phyloP scores from a whole-genome alignment of 2,329 filamentous ascomycete species.

The Exophiala alcalophila region DNA sequence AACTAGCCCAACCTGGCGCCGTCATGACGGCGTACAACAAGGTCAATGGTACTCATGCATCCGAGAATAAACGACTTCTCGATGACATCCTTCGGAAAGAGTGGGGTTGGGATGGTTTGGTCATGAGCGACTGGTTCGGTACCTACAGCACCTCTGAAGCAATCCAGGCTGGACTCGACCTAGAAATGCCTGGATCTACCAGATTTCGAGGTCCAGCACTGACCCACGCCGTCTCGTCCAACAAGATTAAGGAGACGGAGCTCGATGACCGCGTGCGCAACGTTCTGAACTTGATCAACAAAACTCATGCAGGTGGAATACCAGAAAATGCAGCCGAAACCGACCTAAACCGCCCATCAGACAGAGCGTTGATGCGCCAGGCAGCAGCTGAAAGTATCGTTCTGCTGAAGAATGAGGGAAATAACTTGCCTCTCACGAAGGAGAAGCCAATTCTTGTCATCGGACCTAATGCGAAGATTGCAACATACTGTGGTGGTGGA shows the following conservation, averaged over 20 bases:
- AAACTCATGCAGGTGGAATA: conserved; percentile 18
- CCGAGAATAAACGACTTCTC: conserved; percentile 37
- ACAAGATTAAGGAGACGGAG: conserved; percentile 32
- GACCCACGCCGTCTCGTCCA: conserved; percentile 31
- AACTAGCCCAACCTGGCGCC: conserved; percentile 53
- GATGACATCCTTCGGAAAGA: conserved; percentile 43
- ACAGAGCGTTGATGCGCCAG: conserved; percentile 62
- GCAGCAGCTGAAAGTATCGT: conserved; percentile 68
- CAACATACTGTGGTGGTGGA: conserved; percentile 57
- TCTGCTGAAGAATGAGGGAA: conserved; percentile 67
- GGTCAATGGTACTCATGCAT: conserved; percentile 49
- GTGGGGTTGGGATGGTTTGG: conserved; percentile 45
- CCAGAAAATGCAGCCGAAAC: neutral
- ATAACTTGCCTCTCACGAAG: conserved; percentile 55
- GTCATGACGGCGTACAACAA: conserved; percentile 60
- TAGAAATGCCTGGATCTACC: conserved; percentile 32
- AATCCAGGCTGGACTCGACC: conserved; percentile 31
- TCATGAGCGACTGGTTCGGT: conserved; percentile 46
- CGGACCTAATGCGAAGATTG: conserved; percentile 51
- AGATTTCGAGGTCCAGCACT: conserved; percentile 37
- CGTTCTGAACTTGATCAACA: conserved; percentile 36
- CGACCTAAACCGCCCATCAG: conserved; percentile 44
- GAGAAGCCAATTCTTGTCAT: conserved; percentile 53
- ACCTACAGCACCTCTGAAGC: conserved; percentile 28
- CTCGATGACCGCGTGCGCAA: conserved; percentile 35